Percentiles rank a stretch among this genome's conserved stretches.
These are phyloP conservation scores for Solioccasus polychromus DNA, from an alignment of 768 basidiomycete genomes.

Conservation along the genomic window DNA sequence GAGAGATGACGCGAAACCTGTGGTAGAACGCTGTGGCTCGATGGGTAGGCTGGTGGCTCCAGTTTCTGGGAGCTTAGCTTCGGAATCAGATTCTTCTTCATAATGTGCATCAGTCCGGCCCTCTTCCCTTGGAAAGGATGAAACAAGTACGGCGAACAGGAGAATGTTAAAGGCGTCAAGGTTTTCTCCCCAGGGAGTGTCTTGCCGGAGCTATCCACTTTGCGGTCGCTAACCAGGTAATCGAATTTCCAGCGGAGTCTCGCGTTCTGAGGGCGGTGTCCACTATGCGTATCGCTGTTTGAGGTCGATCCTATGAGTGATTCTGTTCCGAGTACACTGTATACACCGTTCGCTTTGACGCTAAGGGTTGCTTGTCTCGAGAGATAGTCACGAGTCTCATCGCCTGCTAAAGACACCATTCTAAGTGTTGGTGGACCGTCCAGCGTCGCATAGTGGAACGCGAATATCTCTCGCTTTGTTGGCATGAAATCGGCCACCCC, in stretches of 20 bases:
- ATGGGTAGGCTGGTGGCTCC: constrained; percentile 38
- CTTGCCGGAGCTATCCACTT: constrained; percentile 43
- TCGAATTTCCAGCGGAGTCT: constrained; percentile 75
- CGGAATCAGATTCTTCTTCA: constrained; percentile 66
- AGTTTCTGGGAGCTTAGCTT: constrained; percentile 65
- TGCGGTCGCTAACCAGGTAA: constrained; percentile 67
- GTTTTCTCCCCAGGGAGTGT: constrained; percentile 64
- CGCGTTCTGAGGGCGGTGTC: constrained; percentile 24
- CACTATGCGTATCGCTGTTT: constrained; percentile 18
- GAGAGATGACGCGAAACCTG: constrained; percentile 5
- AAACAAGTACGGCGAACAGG: constrained; percentile 65
- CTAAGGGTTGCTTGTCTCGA: constrained; percentile 71
- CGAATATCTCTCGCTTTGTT: constrained; percentile 50
- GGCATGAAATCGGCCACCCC: constrained; percentile 69
- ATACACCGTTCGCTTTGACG: constrained; percentile 71
- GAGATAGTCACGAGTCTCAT: constrained; percentile 71
- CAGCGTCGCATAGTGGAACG: constrained; percentile 71
- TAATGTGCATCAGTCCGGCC: constrained; percentile 63
- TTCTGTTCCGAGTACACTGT: constrained; percentile 70
- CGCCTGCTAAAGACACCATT: constrained; percentile 61
- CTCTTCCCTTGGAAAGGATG: constrained; percentile 64
- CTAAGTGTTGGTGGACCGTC: constrained; percentile 68
- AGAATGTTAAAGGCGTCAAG: constrained; percentile 69
- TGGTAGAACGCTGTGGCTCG: constrained; percentile 1
- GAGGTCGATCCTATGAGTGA: constrained; percentile 23